These are phyloP conservation scores for Petunia axillaris DNA, from an alignment of 257 asterid species.

Conservation along the genomic window DNA sequence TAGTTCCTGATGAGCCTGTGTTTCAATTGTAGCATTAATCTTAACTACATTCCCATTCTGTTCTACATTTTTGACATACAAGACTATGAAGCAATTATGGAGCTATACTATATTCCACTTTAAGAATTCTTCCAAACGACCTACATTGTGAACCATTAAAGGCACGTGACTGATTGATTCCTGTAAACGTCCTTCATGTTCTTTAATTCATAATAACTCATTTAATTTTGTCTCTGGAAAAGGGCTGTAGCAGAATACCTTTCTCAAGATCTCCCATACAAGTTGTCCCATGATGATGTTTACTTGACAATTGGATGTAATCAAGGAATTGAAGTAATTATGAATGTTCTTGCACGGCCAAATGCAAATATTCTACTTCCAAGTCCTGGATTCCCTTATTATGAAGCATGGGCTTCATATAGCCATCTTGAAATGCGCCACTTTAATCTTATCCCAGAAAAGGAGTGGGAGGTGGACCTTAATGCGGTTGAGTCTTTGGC, in stretches of 20 bases:
- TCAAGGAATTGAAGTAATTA: slow-evolving; percentile 62
- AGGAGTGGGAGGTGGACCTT: slow-evolving; percentile 73
- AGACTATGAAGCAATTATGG: background rate
- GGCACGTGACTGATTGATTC: background rate
- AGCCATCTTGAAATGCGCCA: slow-evolving; percentile 64
- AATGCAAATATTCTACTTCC: slow-evolving; percentile 68
- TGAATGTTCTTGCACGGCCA: slow-evolving; percentile 59
- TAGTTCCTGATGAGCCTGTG: background rate
- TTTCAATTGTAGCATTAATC: background rate
- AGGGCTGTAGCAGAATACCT: slow-evolving; percentile 88
- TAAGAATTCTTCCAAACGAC: too few species aligned
- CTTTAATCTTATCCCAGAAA: slow-evolving; percentile 55
- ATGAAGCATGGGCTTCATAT: slow-evolving; percentile 61
- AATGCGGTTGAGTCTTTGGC: slow-evolving; percentile 58
- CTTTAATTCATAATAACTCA: background rate
- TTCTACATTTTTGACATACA: background rate
- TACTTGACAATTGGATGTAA: slow-evolving; percentile 59
- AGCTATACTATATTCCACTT: background rate
- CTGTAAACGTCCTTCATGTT: too few species aligned
- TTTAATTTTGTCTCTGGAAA: slow-evolving; percentile 19
- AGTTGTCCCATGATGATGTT: slow-evolving; percentile 56
- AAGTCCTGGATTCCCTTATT: slow-evolving; percentile 65
- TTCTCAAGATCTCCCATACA: slow-evolving; percentile 71
- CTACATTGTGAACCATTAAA: background rate
- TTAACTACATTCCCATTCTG: background rate